Base-by-base conservation (phyloP, 495 filamentous ascomycete genomes). In the Penicillium malachiteum region DNA sequence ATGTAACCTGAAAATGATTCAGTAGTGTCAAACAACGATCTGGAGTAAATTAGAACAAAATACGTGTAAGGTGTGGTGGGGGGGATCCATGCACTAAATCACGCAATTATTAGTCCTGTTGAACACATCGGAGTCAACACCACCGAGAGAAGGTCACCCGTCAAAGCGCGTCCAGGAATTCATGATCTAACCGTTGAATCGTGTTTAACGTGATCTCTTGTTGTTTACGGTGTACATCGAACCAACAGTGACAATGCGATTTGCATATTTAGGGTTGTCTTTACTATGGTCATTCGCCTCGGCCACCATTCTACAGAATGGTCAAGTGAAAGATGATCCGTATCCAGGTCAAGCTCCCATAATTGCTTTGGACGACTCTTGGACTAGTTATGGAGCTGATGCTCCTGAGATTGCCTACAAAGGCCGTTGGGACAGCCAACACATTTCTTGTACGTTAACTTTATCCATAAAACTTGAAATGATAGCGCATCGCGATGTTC, bases 361-460 rank as follows among this genome's bases (percentile, higher is more conserved):
- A 3, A 56, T 76, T 26, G 53, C 52, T 3, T 42, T 72, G 32
- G 65, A 71, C 37, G 55, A 58, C 42, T 65, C 60, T 26, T 80
- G 78, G 78, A 74, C 55, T 18, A 82, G 69, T 2, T 89, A 87
- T 59, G 69, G 68, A 5, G 73, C 82, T 1, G 75, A 83, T 65
- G 77, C 80, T 0, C 62, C 73, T 2, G 83, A 88, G 59, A 73
- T 89, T n/a, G 81, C 83, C 0, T 88, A 87, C 71, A 85, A 87
- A 60, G 86, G 86, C 3, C 75, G 85, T 42, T 88, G 85, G 86
- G 85, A 88, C 69, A 82, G 80, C 16, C 76, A 84, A 51, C 75
- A 84, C 56, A 78, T 85, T 46, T 87, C 84, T 2, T 89, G 83
- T 82, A 85, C 75, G 84, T 81, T 78, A 34, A 49, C 34, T 6